phyloP scores from a whole-genome alignment of 2,329 filamentous ascomycete species.

The Tolypocladium ophioglossoides region DNA sequence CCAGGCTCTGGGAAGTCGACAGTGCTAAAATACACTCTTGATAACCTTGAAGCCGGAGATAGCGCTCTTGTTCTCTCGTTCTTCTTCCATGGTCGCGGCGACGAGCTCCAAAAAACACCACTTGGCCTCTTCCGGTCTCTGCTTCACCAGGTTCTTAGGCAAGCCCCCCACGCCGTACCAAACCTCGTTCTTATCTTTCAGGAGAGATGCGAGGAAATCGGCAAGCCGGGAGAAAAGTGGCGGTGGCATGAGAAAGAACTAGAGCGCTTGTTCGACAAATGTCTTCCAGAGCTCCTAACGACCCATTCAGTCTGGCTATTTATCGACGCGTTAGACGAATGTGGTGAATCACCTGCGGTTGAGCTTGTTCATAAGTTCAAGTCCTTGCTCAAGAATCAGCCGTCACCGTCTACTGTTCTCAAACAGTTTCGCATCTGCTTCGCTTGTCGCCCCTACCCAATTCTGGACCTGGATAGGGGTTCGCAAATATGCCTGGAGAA shows the following conservation, averaged over 20 bases:
- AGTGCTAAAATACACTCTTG: slow-evolving; percentile 21
- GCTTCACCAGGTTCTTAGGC: slow-evolving; percentile 19
- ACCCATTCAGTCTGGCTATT: slow-evolving; percentile 14
- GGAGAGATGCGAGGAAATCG: background rate
- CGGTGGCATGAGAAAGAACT: slow-evolving; percentile 16
- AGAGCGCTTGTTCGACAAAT: slow-evolving; percentile 7
- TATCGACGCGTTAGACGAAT: slow-evolving; percentile 25
- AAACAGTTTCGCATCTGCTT: slow-evolving; percentile 16
- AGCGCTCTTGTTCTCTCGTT: slow-evolving; percentile 9
- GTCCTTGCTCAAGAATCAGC: slow-evolving; percentile 1
- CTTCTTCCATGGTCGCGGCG: slow-evolving; percentile 24
- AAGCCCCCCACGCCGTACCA: slow-evolving; percentile 9
- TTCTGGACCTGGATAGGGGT: slow-evolving; percentile 8
- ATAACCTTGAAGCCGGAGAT: slow-evolving; percentile 3
- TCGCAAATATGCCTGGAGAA: slow-evolving; percentile 17
- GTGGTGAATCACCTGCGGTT: slow-evolving; percentile 13
- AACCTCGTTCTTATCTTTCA: slow-evolving; percentile 10
- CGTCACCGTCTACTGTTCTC: background rate
- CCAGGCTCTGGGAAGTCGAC: slow-evolving; percentile 30
- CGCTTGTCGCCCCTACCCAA: slow-evolving; percentile 20
- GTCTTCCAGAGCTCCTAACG: slow-evolving; percentile 10
- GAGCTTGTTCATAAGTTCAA: slow-evolving; percentile 10
- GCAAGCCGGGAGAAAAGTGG: slow-evolving; percentile 12
- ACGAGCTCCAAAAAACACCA: slow-evolving; percentile 17
- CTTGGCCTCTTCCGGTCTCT: slow-evolving; percentile 25